Evolutionary conservation across 2,329 filamentous ascomycete species (phyloP), one percentile per base, ranked within the genome.

Genomic region (Myriosclerotinia curreyana): DNA sequence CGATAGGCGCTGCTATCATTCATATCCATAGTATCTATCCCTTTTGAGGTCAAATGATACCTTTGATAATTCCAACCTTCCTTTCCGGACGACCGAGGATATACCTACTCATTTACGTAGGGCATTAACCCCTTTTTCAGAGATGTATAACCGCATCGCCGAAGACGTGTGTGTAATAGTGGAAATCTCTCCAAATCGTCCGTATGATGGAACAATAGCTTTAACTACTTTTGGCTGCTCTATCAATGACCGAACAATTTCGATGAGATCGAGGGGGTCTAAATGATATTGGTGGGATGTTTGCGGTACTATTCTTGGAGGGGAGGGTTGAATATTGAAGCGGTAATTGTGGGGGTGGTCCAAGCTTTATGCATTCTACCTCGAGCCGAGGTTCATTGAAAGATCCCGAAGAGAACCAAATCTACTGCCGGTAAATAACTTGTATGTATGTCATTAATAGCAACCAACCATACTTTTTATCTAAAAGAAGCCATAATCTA

Each of bases 31-130:
- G 7, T 14, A 5, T 58, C 20, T 22, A 17, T 31, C 36, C 1
- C 25, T 52, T 25, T 61, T 12, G 49, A 54, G 49, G 60, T 62
- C 60, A 62, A 48, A 48, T 62, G 60, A 48, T 46, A 22, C 44
- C 28, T 62, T 62, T 46, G 49, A 62, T 55, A 20, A 54, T 20
- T 34, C 4, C 25, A 46, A 56, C 28, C 40, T 56, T 46, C 40
- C 53, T 55, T 62, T 36, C 49, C 60, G 25, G 38, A 48, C 25
- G 60, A 20, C 60, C 49, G 60, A 62, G 60, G 40, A 55, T 62
- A 25, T 46, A 34, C 38, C 2, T n/a, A n/a, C 5, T 12, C 11
- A 20, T 20, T 15, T 31, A 17, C 7, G 8, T 34, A 6, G 25
- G 34, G 17, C 17, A 34, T 28, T 11, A 51, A 4, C 36, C 38